A percentile compares a stretch with the other conserved stretches of the same genome.
Conservation (phyloP, 768 basidiomycete genomes). For the Mycena capillaripes region DNA sequence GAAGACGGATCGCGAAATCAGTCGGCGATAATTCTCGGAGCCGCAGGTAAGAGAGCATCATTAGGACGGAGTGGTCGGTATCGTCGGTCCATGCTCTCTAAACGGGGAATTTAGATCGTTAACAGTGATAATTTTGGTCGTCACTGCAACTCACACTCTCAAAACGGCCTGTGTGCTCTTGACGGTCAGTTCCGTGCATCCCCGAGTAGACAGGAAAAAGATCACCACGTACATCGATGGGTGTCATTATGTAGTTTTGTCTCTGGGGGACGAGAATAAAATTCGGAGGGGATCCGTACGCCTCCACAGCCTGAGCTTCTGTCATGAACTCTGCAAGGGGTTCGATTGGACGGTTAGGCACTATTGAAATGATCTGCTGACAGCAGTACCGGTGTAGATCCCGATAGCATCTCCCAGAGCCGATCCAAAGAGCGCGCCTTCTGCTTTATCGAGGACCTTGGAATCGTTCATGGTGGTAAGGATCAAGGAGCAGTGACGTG, state of each 20-base stretch:
- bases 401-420: constrained; percentile 41
- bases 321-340: constrained; percentile 39
- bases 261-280: constrained; percentile 35
- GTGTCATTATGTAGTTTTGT: constrained; percentile 34
- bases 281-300: constrained; percentile 26
- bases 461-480: constrained; percentile 30
- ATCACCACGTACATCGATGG: constrained; percentile 34
- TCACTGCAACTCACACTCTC: constrained; percentile 25
- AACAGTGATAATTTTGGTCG: too few relatives aligned
- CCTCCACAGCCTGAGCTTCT: constrained; percentile 28
- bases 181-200: not conserved
- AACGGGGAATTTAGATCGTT: too few relatives aligned
- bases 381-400: constrained; percentile 34
- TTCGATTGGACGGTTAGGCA: not conserved
- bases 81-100: constrained; percentile 43
- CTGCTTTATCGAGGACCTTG: constrained; percentile 36
- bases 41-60: constrained; percentile 39
- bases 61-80: constrained; percentile 39
- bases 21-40: constrained; percentile 28
- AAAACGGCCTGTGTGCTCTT: constrained; percentile 24
- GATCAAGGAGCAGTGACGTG: not conserved
- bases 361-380: not conserved
- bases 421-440: constrained; percentile 39
- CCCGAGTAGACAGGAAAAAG: not conserved
- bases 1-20: constrained; percentile 38